These are phyloP conservation scores for Claviceps pusilla DNA, from an alignment of 2,329 filamentous ascomycete species.

Conservation along the genomic window DNA sequence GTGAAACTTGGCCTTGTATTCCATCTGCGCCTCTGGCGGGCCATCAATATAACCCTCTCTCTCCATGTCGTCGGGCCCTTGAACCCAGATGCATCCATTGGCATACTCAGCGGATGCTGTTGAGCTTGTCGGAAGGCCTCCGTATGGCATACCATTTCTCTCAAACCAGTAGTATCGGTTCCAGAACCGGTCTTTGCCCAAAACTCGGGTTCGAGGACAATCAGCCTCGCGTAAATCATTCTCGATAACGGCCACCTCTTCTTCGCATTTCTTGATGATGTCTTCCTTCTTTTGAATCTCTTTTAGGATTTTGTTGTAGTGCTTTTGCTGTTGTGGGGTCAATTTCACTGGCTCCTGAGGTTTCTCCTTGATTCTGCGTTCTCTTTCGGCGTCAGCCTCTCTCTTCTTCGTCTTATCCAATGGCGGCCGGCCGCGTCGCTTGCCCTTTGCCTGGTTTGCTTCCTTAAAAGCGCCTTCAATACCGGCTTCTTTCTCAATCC, in stretches of 20 bases:
- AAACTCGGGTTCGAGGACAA: conserved; percentile 73
- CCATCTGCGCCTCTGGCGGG: conserved; percentile 50
- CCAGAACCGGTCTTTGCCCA: conserved; percentile 94
- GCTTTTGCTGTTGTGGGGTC: conserved; percentile 63
- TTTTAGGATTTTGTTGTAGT: conserved; percentile 74
- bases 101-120: conserved; percentile 79
- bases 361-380: conserved; percentile 59
- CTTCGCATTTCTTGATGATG: conserved; percentile 65
- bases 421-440: conserved; percentile 41
- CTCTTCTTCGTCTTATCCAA: conserved; percentile 60
- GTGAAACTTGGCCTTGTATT: conserved; percentile 63
- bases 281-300: conserved; percentile 82
- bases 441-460: conserved; percentile 38
- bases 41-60: conserved; percentile 75
- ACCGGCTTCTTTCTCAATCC: conserved; percentile 40
- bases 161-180: conserved; percentile 99
- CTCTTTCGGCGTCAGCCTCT: conserved; percentile 35
- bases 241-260: conserved; percentile 70
- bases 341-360: conserved; percentile 50
- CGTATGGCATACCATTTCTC: conserved; percentile 93
- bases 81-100: conserved; percentile 91
- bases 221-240: conserved; percentile 89
- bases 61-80: conserved; percentile 84
- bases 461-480: conserved; percentile 58
- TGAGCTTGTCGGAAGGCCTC: conserved; percentile 72